A percentile compares a stretch with the other conserved stretches of the same genome.
phyloP scores from a whole-genome alignment of 2,329 filamentous ascomycete genomes.

The Rhynchosporium secalis region DNA sequence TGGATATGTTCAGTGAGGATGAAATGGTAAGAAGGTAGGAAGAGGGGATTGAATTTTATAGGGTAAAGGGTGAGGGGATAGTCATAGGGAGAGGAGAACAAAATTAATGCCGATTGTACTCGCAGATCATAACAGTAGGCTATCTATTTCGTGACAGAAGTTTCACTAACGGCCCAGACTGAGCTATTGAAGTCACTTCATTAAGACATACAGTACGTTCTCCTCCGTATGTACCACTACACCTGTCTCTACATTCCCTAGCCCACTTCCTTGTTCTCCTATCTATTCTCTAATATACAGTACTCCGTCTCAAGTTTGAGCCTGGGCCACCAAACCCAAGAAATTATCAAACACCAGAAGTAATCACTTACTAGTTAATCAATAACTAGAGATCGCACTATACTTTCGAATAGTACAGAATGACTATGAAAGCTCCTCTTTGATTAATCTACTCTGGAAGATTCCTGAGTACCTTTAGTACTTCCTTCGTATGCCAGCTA shows the following conservation, averaged over 20 bases:
- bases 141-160: constrained; percentile 63
- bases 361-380: too few species aligned
- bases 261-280: neutral
- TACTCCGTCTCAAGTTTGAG: too few species aligned
- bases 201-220: constrained; percentile 67
- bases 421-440: too few species aligned
- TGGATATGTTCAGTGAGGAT: neutral
- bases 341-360: too few species aligned
- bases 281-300: neutral
- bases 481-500: too few species aligned
- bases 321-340: too few species aligned
- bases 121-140: constrained; percentile 60
- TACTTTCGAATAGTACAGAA: too few species aligned
- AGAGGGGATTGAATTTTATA: neutral
- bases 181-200: constrained; percentile 57
- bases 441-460: too few species aligned
- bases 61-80: neutral
- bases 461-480: too few species aligned
- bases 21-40: neutral
- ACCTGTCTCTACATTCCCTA: constrained; percentile 41
- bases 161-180: constrained; percentile 60
- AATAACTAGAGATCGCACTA: too few species aligned
- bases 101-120: constrained; percentile 27
- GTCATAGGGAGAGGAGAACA: neutral
- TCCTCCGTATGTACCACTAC: constrained; percentile 48